A percentile compares a stretch with the other conserved stretches of the same genome.
Conservation (phyloP, 2,329 filamentous ascomycete genomes). For the Diaporthe amygdali region DNA sequence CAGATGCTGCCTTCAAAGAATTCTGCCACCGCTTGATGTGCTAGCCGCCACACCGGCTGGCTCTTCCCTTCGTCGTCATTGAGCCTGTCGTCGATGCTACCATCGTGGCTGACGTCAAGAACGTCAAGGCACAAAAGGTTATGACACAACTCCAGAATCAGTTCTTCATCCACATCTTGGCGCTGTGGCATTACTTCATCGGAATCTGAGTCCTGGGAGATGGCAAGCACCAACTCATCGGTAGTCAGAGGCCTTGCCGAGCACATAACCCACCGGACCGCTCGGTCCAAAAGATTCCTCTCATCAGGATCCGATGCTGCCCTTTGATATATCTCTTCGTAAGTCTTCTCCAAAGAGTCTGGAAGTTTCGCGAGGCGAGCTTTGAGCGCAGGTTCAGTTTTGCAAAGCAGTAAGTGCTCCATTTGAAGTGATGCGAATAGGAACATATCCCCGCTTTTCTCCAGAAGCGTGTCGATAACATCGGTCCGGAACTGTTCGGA, state of each 20-base stretch:
- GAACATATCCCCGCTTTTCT: neutral
- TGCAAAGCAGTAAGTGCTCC: neutral
- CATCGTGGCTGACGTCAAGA: too few relatives aligned
- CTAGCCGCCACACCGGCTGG: neutral
- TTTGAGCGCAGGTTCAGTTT: neutral
- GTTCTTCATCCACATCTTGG: neutral
- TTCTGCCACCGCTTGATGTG: neutral
- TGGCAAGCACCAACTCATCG: neutral
- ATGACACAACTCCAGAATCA: neutral
- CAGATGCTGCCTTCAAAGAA: neutral
- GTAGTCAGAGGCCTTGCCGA: neutral
- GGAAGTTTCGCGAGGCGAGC: neutral
- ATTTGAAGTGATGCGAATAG: neutral
- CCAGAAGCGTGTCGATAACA: neutral
- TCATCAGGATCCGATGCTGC: neutral
- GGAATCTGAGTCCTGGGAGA: neutral
- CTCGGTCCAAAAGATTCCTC: neutral
- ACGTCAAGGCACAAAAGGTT: neutral
- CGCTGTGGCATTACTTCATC: fast-evolving
- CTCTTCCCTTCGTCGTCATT: too few relatives aligned
- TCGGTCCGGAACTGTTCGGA: neutral
- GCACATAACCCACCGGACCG: neutral
- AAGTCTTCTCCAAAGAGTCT: neutral
- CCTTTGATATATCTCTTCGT: neutral
- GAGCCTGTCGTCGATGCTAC: neutral